These are phyloP conservation scores for Phytopythium mirpurense DNA, from an alignment of 352 stramenopile genomes.

Conservation along the genomic window DNA sequence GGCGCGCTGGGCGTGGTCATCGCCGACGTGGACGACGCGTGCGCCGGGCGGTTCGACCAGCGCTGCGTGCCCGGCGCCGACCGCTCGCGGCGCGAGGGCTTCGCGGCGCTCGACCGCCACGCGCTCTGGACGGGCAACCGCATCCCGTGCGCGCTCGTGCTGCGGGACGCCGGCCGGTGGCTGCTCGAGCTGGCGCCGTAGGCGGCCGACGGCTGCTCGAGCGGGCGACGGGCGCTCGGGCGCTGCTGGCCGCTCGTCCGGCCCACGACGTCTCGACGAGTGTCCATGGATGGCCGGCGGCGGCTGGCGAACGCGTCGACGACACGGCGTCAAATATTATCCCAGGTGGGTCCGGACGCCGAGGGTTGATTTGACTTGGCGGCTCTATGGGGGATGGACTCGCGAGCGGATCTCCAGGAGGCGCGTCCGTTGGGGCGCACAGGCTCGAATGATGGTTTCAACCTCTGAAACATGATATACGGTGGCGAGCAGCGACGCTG, in stretches of 20 bases:
- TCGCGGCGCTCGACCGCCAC: slow-evolving; percentile 48
- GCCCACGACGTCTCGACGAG: background rate
- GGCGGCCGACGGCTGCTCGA: too few relatives aligned
- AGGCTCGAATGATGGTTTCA: background rate
- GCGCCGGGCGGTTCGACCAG: slow-evolving; percentile 53
- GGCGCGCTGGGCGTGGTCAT: slow-evolving; percentile 68
- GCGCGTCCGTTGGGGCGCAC: background rate
- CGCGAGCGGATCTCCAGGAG: background rate
- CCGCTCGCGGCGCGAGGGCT: slow-evolving; percentile 43
- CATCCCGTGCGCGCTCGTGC: slow-evolving; percentile 58
- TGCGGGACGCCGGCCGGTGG: slow-evolving; percentile 23
- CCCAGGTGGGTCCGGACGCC: too few relatives aligned
- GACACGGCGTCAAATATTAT: background rate
- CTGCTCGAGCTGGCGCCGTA: slow-evolving; percentile 21
- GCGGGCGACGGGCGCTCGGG: too few relatives aligned
- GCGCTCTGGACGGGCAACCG: slow-evolving; percentile 41
- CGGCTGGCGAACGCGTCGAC: background rate
- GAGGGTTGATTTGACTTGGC: background rate
- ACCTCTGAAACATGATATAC: background rate
- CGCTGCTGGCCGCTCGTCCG: background rate
- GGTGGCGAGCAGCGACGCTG: background rate
- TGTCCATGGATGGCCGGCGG: background rate
- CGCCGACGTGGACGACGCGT: slow-evolving; percentile 38
- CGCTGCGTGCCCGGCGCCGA: slow-evolving; percentile 57
- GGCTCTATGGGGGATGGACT: too few relatives aligned